phyloP scores from a whole-genome alignment of 371 early-diverging fungal genomes.

The Mucor saturninus region DNA sequence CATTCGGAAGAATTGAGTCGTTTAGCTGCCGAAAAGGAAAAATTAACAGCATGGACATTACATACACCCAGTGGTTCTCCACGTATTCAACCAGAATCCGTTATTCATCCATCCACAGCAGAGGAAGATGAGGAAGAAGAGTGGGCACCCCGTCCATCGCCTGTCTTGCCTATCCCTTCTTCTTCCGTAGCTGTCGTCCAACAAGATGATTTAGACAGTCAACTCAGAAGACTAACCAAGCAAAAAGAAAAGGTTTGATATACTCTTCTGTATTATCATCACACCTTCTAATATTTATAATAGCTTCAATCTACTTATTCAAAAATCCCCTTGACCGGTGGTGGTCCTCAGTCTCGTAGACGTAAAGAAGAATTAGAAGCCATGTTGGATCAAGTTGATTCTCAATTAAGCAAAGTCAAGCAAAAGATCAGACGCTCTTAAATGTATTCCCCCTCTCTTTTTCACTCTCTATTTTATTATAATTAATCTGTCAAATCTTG shows the following conservation, averaged over 20 bases:
- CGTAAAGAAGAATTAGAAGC: constrained; percentile 60
- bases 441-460: neutral
- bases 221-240: constrained; percentile 28
- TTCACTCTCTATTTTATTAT: neutral
- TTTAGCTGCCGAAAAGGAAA: neutral
- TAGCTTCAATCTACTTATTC: constrained; percentile 57
- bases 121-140: no score
- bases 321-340: constrained; percentile 58
- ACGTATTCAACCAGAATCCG: constrained; percentile 16
- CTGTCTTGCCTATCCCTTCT: neutral
- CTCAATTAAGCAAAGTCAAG: constrained; percentile 55
- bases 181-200: neutral
- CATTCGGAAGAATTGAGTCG: constrained; percentile 16
- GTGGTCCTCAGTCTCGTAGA: constrained; percentile 51
- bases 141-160: neutral
- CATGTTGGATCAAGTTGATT: constrained; percentile 57
- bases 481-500: no score
- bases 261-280: neutral
- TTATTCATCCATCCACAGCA: neutral
- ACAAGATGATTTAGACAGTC: constrained; percentile 29
- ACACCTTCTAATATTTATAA: neutral
- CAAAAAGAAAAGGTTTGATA: constrained; percentile 34
- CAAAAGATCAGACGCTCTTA: constrained; percentile 37
- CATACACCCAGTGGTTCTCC: constrained; percentile 32
- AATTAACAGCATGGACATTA: neutral